Conservation (phyloP, 108 stramenopile genomes). For the Skeletonema menzelii region DNA sequence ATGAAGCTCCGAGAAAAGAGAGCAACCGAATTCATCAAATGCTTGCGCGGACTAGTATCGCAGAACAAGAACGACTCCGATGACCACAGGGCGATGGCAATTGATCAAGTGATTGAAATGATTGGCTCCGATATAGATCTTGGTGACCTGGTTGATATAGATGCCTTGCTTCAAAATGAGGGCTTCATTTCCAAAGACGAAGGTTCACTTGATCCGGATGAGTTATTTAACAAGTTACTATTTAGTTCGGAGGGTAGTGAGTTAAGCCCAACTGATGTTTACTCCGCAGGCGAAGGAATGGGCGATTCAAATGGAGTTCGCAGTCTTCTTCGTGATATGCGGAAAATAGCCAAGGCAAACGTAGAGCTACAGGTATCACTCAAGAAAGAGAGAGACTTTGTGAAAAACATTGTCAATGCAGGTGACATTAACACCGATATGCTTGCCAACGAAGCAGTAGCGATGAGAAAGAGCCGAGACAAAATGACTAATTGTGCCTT, state of each 20-base stretch:
- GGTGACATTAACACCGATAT: neutral
- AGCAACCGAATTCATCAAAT: neutral
- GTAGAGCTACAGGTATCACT: constrained; percentile 1
- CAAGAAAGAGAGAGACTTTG: neutral
- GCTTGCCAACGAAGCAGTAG: neutral
- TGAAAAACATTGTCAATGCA: neutral
- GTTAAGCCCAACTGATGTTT: neutral
- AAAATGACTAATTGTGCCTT: neutral
- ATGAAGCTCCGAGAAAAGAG: neutral
- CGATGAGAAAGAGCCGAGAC: constrained; percentile 1
- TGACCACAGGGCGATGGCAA: neutral
- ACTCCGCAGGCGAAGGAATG: neutral
- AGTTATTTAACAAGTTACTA: neutral
- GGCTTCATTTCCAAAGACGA: constrained; percentile 6
- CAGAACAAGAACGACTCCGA: neutral
- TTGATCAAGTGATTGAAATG: neutral
- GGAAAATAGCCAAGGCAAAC: neutral
- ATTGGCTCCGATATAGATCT: neutral
- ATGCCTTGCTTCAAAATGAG: neutral
- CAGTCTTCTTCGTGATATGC: neutral
- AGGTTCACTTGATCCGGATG: neutral
- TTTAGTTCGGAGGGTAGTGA: neutral
- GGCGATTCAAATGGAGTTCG: neutral
- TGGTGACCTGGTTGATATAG: neutral
- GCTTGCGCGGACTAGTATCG: neutral